These are phyloP conservation scores for Camellia sinensis DNA, from an alignment of 148 eudicot species.

Conservation along the genomic window DNA sequence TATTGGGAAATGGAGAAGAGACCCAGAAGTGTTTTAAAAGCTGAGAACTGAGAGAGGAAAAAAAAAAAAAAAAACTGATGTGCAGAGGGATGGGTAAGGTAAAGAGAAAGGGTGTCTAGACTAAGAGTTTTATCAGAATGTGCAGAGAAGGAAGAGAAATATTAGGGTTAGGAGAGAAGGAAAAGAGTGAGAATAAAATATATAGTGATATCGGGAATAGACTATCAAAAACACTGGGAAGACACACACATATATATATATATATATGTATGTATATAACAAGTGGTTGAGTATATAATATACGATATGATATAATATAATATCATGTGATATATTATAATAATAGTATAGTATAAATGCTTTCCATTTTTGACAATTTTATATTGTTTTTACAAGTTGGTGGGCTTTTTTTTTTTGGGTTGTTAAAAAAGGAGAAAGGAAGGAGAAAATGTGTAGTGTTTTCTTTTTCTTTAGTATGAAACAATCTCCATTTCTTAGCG, in stretches of 20 bases:
- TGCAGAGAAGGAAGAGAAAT: slow-evolving; percentile 9
- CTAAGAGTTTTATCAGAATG: slow-evolving; percentile 43
- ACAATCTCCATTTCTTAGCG: slow-evolving; percentile 18
- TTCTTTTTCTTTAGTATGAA: neutral
- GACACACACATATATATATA: no score
- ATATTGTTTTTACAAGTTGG: slow-evolving; percentile 33
- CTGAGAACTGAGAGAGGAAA: slow-evolving; percentile 21
- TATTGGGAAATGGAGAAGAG: slow-evolving; percentile 23
- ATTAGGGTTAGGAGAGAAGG: slow-evolving; percentile 22
- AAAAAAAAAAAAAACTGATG: neutral
- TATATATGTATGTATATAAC: slow-evolving; percentile 43
- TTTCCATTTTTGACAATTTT: slow-evolving; percentile 13
- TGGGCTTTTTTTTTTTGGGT: slow-evolving; percentile 28
- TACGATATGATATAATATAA: slow-evolving; percentile 15
- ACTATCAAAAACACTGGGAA: slow-evolving; percentile 26
- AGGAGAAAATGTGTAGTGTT: neutral
- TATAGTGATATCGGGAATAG: slow-evolving; percentile 41
- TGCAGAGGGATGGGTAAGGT: slow-evolving; percentile 59
- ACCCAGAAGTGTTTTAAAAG: slow-evolving; percentile 20
- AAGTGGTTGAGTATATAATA: slow-evolving; percentile 23
- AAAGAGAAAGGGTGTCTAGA: slow-evolving; percentile 37
- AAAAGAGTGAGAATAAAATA: slow-evolving; percentile 17
- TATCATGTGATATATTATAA: slow-evolving; percentile 14
- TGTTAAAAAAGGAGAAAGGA: neutral
- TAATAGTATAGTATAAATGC: slow-evolving; percentile 22